Base-by-base conservation (phyloP, 257 asterid genomes). In the Fraxinus pennsylvanica region DNA sequence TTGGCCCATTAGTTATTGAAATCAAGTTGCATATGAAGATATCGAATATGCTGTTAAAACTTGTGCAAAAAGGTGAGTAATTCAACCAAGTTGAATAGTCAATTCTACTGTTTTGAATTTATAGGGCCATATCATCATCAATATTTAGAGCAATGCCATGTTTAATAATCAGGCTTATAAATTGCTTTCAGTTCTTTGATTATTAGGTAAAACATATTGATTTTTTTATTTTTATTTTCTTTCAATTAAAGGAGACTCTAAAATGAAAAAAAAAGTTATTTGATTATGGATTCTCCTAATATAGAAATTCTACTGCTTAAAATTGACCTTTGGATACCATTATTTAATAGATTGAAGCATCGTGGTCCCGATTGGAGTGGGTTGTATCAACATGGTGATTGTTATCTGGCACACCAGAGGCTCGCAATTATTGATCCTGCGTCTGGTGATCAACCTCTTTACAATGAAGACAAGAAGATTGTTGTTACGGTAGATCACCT, bases 311-410 rank as follows among this genome's bases (percentile, higher is more conserved):
- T 57, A 19, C 66, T n/a, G 66, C 59, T 63, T 22, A 25, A 29
- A 78, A 39, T 73, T 69, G 78, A 70, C 17, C 6, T 77, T 54
- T 25, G 19, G 61, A 59, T 72, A 32, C 22, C 47, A 38, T 21
- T 52, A 63, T 81, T 5, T 72, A 38, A 77, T 81, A 94, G 99
- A 76, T 86, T 96, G 96, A 96, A 92, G 96, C 99, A 96, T 78
- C 90, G 98, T 0, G 99, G 99, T n/a, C 98, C 99, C 0, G 99
- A 96, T 54, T 96, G 99, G 99, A 91, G 98, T 83, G 99, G 99
- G 41, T 5, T 96, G 38, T 91, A 90, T 79, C 98, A 96, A 81
- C 89, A 87, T 67, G 97, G 97, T 15, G 97, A 91, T 50, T 91
- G 52, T 69, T 96, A 85, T 79, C 80, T 96, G 30, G 85, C 99